Evolutionary conservation across 1,139 yeast species (phyloP), one percentile per base, ranked within the genome.

Genomic region (Saccharomyces pastorianus): DNA sequence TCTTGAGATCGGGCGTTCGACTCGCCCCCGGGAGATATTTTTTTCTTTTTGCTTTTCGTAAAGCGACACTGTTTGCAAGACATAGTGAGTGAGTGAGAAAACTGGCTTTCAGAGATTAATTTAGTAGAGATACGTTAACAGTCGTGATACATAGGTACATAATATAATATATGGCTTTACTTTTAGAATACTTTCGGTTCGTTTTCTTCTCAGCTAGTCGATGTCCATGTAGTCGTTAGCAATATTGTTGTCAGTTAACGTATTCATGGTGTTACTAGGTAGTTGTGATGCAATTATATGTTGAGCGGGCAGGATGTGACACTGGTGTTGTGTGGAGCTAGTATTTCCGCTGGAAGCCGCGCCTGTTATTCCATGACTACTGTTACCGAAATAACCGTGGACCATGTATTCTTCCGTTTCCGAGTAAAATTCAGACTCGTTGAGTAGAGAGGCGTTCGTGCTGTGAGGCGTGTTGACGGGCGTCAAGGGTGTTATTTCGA

Each of bases 1-100:
- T 54, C 56, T 54, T 54, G 56, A 54, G 51, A 54, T 54, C 56
- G 56, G 56, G 56, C 52, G 56, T 54, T 54, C 56, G 56, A 54
- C 51, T 54, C 56, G 52, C 56, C 56, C 56, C 56, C 56, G 47
- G 51, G 56, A 49, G 56, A 54, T 25, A 9, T 38, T 49, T 54
- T 46, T 53, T 51, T 23, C 23, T 23, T 23, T 23, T 23, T 23
- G 23, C 23, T 20, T n/a, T n/a, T n/a, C n/a, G n/a, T n/a, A n/a
- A n/a, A n/a, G n/a, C n/a, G n/a, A n/a, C n/a, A n/a, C n/a, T n/a
- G n/a, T n/a, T n/a, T n/a, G n/a, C n/a, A n/a, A n/a, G n/a, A n/a
- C n/a, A n/a, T 23, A 23, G 23, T 23, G 23, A 20, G 23, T n/a
- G n/a, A n/a, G n/a, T n/a, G n/a, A n/a, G n/a, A n/a, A 20, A 20